phyloP scores from a whole-genome alignment of 2,329 filamentous ascomycete species.

The Pseudogymnoascus pannorum region DNA sequence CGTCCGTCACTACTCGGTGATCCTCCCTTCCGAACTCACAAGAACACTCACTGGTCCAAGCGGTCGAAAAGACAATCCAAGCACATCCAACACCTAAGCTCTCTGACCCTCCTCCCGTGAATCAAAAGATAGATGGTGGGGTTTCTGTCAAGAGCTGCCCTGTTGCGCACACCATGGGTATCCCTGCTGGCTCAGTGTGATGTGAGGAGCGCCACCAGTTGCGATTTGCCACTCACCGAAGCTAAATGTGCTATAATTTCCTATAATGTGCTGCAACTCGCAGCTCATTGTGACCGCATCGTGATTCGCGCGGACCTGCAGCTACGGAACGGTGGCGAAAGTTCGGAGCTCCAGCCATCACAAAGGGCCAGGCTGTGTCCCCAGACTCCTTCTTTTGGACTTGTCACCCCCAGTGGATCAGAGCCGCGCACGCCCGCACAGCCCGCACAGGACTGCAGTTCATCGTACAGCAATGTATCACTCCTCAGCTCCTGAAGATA shows the following conservation, averaged over 20 bases:
- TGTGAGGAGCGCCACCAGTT: background rate
- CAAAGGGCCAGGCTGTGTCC: background rate
- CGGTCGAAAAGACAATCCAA: background rate
- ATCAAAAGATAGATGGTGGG: background rate
- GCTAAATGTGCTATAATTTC: background rate
- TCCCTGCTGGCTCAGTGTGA: background rate
- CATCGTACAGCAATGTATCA: background rate
- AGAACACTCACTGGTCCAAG: background rate
- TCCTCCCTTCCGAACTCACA: background rate
- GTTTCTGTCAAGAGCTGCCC: background rate
- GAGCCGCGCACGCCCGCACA: background rate
- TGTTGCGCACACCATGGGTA: background rate
- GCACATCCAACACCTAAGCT: background rate
- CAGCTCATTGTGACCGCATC: background rate
- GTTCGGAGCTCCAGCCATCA: background rate
- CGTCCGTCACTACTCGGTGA: background rate
- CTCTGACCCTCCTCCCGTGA: background rate
- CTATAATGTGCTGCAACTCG: background rate
- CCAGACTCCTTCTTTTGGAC: background rate
- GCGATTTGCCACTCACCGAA: background rate
- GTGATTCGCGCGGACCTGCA: background rate
- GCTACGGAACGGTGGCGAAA: background rate
- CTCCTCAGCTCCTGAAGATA: background rate
- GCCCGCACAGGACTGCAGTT: background rate
- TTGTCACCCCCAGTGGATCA: background rate